Percentiles rank a stretch among this genome's conserved stretches.
Evolutionary conservation across 805 yeast genomes (phyloP).

Genomic region (Yarrowia alimentaria): DNA sequence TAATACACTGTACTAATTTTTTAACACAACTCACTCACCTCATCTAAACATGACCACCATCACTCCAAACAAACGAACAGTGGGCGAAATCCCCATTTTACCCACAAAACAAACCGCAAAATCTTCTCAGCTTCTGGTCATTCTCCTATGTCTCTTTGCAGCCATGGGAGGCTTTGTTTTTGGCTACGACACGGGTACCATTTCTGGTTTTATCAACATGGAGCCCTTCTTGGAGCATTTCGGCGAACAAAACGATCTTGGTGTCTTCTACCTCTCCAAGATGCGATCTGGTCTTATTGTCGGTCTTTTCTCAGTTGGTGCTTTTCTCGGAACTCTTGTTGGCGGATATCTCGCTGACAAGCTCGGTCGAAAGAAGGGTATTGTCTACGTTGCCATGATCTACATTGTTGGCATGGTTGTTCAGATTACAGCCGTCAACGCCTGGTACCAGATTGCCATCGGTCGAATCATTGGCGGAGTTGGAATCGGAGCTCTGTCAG

Average conservation of each 20-base stretch:
- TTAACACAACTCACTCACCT: no score
- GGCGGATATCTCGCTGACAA: slow-evolving; percentile 59
- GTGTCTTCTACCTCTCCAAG: slow-evolving; percentile 46
- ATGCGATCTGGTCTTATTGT: slow-evolving; percentile 62
- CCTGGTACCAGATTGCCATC: slow-evolving; percentile 51
- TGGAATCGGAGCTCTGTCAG: slow-evolving; percentile 76
- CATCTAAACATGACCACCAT: no score
- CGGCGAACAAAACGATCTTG: slow-evolving; percentile 44
- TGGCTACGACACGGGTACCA: slow-evolving; percentile 69
- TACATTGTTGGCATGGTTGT: slow-evolving; percentile 55
- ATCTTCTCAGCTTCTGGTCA: slow-evolving; percentile 13
- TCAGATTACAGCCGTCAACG: slow-evolving; percentile 46
- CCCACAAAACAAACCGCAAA: neutral
- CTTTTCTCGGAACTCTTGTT: slow-evolving; percentile 62
- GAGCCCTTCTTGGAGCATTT: slow-evolving; percentile 49
- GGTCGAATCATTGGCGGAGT: slow-evolving; percentile 74
- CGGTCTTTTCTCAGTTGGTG: slow-evolving; percentile 73
- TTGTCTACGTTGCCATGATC: slow-evolving; percentile 44
- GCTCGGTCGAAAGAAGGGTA: slow-evolving; percentile 48
- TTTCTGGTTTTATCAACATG: slow-evolving; percentile 65
- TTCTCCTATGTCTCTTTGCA: slow-evolving; percentile 48
- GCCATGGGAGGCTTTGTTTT: slow-evolving; percentile 67
- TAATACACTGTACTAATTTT: no score
- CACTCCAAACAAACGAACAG: no score
- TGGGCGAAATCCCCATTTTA: neutral